phyloP scores from a whole-genome alignment of 1,284 basidiomycete genomes.

The Trametes hirsuta region DNA sequence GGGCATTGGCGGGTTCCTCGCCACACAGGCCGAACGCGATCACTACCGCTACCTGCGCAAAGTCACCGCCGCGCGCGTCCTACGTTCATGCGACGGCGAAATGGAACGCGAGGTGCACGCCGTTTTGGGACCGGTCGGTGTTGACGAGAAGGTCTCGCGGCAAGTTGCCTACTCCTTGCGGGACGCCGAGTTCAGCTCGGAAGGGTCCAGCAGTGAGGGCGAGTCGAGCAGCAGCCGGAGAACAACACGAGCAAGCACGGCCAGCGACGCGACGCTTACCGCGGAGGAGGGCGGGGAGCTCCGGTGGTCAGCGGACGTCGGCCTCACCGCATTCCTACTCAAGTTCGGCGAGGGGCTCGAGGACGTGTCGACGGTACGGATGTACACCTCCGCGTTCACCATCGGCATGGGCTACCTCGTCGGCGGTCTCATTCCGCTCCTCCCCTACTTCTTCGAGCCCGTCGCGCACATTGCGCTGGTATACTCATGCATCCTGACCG shows the following conservation, averaged over 20 bases:
- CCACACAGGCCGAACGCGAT: constrained; percentile 94
- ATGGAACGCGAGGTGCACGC: constrained; percentile 94
- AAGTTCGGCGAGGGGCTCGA: constrained; percentile 93
- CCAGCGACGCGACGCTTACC: constrained; percentile 42
- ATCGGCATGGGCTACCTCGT: constrained; percentile 89
- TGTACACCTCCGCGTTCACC: constrained; percentile 88
- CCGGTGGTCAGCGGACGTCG: constrained; percentile 73
- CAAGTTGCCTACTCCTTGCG: constrained; percentile 79
- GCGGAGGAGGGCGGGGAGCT: constrained; percentile 46
- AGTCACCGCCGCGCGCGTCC: constrained; percentile 80
- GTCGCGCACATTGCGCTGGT: constrained; percentile 67
- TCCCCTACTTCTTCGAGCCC: constrained; percentile 85
- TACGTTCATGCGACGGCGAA: constrained; percentile 88
- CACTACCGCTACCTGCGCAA: constrained; percentile 85
- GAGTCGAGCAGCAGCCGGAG: constrained; percentile 1
- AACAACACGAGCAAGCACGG: constrained; percentile 24
- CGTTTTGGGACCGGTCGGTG: constrained; percentile 87
- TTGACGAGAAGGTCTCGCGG: constrained; percentile 81
- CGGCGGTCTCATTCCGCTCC: constrained; percentile 85
- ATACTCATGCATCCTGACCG: constrained; percentile 79
- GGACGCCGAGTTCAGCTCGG: constrained; percentile 59
- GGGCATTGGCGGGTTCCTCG: constrained; percentile 97
- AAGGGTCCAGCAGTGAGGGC: constrained; percentile 12
- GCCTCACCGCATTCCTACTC: constrained; percentile 88
- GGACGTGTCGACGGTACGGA: constrained; percentile 52